These are phyloP conservation scores for Fonsecaea multimorphosa DNA, from an alignment of 2,329 filamentous ascomycete genomes.

Conservation along the genomic window DNA sequence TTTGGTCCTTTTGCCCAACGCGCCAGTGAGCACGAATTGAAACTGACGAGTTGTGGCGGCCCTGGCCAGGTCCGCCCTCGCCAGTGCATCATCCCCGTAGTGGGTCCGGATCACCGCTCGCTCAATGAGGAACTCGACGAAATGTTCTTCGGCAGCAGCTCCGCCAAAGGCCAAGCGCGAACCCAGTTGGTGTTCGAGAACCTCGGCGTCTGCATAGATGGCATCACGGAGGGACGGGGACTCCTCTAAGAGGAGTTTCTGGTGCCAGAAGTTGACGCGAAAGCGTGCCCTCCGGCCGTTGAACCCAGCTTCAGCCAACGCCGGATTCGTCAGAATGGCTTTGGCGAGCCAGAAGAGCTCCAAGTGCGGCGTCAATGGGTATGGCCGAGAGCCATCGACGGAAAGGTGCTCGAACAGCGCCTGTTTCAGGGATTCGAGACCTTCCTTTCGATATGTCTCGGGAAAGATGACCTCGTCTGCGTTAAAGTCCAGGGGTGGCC, in stretches of 20 bases:
- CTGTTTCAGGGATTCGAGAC: conserved; percentile 57
- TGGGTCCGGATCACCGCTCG: conserved; percentile 82
- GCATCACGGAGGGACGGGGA: conserved; percentile 64
- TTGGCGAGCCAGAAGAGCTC: conserved; percentile 83
- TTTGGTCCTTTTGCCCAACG: conserved; percentile 71
- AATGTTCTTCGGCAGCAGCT: conserved; percentile 40
- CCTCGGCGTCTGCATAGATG: conserved; percentile 65
- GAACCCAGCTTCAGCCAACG: conserved; percentile 53
- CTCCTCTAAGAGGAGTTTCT: conserved; percentile 69
- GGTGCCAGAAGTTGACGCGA: conserved; percentile 75
- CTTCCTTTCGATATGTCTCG: conserved; percentile 46
- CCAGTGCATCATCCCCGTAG: conserved; percentile 79
- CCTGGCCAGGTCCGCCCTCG: conserved; percentile 70
- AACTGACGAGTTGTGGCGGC: conserved; percentile 74
- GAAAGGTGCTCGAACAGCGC: conserved; percentile 72
- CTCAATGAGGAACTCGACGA: conserved; percentile 74
- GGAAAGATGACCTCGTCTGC: conserved; percentile 59
- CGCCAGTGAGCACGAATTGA: conserved; percentile 80
- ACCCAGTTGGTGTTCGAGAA: conserved; percentile 50
- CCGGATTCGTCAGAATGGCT: conserved; percentile 59
- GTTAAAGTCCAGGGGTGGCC: conserved; percentile 73
- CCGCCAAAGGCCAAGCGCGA: conserved; percentile 43
- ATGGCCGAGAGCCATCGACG: conserved; percentile 84
- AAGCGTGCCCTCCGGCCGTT: conserved; percentile 66
- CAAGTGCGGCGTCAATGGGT: conserved; percentile 80